Evolutionary conservation across 129 eudicot species (phyloP).

Genomic region (Gnaphalium uliginosum): DNA sequence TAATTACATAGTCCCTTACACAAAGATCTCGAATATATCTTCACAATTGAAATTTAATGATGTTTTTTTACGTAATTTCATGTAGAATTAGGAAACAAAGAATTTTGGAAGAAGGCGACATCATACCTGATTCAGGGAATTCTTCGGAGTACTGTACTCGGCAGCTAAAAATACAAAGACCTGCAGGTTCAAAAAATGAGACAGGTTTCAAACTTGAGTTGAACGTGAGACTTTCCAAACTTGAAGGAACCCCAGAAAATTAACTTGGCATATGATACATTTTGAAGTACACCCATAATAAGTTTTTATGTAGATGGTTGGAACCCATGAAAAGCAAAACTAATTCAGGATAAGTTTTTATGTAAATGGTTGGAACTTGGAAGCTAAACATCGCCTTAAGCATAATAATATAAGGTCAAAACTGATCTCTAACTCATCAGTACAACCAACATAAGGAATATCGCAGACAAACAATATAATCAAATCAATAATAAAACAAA

Average conservation of each 20-base stretch:
- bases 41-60: not conserved
- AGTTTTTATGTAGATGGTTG: not conserved
- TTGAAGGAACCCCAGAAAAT: not conserved
- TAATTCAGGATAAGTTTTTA: not conserved
- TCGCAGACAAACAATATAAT: conserved; percentile 6
- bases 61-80: not conserved
- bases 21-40: not conserved
- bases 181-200: conserved; percentile 44
- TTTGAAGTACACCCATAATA: not conserved
- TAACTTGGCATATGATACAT: conserved; percentile 9
- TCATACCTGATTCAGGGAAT: conserved; percentile 75
- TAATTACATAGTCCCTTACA: not conserved
- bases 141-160: conserved; percentile 88
- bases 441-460: conserved; percentile 1
- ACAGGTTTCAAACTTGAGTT: too few species aligned
- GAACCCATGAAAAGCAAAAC: not conserved
- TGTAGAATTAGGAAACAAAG: not conserved
- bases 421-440: not conserved
- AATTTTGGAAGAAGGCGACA: not conserved
- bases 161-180: conserved; percentile 98
- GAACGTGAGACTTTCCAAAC: not conserved
- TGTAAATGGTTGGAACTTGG: conserved; percentile 13
- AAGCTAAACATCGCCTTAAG: not conserved
- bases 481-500: not conserved
- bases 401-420: not conserved